Evolutionary conservation across 2,329 filamentous ascomycete species (phyloP), one percentile per base, ranked within the genome.

Genomic region (Colletotrichum sp.): DNA sequence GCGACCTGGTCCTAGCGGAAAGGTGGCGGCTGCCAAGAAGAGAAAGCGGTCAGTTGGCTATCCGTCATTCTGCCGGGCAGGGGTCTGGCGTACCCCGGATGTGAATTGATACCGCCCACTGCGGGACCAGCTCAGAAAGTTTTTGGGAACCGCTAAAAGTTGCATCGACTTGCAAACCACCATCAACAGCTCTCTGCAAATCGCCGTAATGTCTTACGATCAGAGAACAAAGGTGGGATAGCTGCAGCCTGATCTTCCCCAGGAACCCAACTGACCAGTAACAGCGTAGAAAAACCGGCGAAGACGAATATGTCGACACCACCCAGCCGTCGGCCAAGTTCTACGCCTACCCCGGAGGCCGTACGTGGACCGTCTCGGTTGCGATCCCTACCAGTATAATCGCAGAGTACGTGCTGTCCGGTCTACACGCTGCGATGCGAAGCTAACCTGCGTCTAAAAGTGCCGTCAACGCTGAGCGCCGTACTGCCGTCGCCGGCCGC

Each of bases 381-480:
- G 95, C 95, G 5, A 85, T 98, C 34, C 94, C 95, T 2, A 94
- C 93, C 39, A 96, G 94, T 82, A 92, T 97, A 60, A 90, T 96
- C 72, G 89, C 92, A 73, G 95, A 94, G 94, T 95, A 86, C 76
- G 87, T 84, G 32, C 18, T 10, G 18, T 13, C 28, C 16, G 2
- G 1, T 1, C 24, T 62, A 24, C 2, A 26, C 18, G 5, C 0
- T 10, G 8, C 49, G 9, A 64, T 1, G 10, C 8, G 15, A 12
- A 62, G n/a, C 12, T 72, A 5, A 74, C 28, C 10, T 24, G 10
- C 0, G 2, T 24, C 16, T 66, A 0, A 65, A 79, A 96, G 94
- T 82, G 92, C 93, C 49, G 88, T 91, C 74, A 94, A 93, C 12
- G 92, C 93, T 78, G 95, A 98, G 76, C 93, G 95, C 81, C 93